Evolutionary conservation across 352 stramenopile species (phyloP).

Genomic region (Phytophthora litchii): DNA sequence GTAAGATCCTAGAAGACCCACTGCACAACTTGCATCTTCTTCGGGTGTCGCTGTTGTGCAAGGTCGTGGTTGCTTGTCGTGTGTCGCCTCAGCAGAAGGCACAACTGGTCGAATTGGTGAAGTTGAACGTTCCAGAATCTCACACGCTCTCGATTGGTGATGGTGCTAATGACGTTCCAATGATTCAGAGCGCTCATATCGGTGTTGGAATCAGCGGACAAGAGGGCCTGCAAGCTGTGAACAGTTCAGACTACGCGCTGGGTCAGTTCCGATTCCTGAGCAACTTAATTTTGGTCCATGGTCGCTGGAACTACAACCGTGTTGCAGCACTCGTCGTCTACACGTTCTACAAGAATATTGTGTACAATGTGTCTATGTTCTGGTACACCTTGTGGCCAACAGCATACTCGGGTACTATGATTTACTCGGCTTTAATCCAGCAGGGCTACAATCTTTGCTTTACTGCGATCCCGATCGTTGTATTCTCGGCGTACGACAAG

Average conservation of each 20-base stretch:
- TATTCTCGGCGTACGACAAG: slow-evolving; percentile 82
- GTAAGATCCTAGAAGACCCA: slow-evolving; percentile 70
- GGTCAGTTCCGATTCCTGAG: slow-evolving; percentile 85
- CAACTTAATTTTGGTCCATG: slow-evolving; percentile 78
- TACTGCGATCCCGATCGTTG: slow-evolving; percentile 92
- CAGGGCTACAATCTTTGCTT: slow-evolving; percentile 97
- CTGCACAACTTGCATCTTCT: slow-evolving; percentile 85
- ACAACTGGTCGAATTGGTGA: slow-evolving; percentile 96
- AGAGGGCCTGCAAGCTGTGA: slow-evolving; percentile 97
- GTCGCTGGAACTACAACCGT: slow-evolving; percentile 88
- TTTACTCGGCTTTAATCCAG: slow-evolving; percentile 87
- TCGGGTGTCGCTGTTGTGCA: slow-evolving; percentile 88
- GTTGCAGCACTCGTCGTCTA: slow-evolving; percentile 90
- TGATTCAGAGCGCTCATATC: slow-evolving; percentile 92
- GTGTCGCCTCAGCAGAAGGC: slow-evolving; percentile 99
- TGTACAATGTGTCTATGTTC: slow-evolving; percentile 92
- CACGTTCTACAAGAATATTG: slow-evolving; percentile 93
- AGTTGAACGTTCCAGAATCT: slow-evolving; percentile 79
- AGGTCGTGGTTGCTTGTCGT: slow-evolving; percentile 97
- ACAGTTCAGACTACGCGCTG: slow-evolving; percentile 86
- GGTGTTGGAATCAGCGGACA: slow-evolving; percentile 96
- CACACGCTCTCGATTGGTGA: slow-evolving; percentile 92
- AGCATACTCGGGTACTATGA: slow-evolving; percentile 91
- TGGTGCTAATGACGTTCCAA: slow-evolving; percentile 91
- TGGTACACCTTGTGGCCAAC: slow-evolving; percentile 88